Evolutionary conservation across 805 yeast genomes (phyloP).

Genomic region (Zygotorulaspora chibaensis): DNA sequence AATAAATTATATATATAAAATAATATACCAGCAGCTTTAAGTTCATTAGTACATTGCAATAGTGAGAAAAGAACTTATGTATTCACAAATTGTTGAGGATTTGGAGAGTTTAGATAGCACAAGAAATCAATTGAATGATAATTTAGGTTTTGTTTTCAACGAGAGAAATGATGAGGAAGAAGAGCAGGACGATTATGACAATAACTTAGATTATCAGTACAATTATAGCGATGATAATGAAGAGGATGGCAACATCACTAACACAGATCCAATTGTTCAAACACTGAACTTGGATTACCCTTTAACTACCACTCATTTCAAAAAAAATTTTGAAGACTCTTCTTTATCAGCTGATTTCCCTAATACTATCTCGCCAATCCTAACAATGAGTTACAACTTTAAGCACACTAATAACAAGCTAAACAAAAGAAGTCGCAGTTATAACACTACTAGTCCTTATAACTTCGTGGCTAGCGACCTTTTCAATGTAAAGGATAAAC

Average conservation of each 20-base stretch:
- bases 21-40: neutral
- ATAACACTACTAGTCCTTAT: neutral
- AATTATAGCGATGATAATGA: neutral
- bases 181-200: neutral
- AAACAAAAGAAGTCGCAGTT: neutral
- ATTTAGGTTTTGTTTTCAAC: neutral
- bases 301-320: neutral
- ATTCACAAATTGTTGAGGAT: neutral
- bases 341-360: neutral
- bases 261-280: neutral
- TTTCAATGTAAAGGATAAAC: neutral
- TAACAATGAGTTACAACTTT: neutral
- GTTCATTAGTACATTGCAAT: neutral
- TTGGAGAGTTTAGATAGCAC: neutral
- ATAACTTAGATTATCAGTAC: neutral
- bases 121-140: neutral
- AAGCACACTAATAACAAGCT: neutral
- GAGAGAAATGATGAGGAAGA: neutral
- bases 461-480: neutral
- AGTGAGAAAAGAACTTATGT: conserved; percentile 2
- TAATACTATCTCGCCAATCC: conserved; percentile 7
- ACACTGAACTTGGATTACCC: conserved; percentile 2
- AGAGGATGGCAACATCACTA: neutral
- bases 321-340: neutral
- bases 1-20: neutral